These are phyloP conservation scores for Blastomyces emzantsi DNA, from an alignment of 2,329 filamentous ascomycete genomes.

Conservation along the genomic window DNA sequence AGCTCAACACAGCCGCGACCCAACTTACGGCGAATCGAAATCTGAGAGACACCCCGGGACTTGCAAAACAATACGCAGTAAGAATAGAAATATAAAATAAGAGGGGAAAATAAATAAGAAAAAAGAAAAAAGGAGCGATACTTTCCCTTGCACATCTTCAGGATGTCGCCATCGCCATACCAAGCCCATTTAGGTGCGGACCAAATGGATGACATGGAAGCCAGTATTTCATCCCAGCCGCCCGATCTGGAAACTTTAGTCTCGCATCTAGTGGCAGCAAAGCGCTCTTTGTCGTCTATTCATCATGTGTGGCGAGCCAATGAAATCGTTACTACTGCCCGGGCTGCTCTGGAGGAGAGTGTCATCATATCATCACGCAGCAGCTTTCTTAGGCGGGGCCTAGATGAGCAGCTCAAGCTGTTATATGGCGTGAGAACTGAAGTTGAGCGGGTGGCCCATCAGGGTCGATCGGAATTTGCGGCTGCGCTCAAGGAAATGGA, in stretches of 20 bases:
- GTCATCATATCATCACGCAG: constrained; percentile 63
- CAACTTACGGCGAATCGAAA: background rate
- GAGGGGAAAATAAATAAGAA: background rate
- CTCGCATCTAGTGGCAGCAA: constrained; percentile 73
- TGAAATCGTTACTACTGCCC: constrained; percentile 69
- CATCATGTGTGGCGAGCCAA: constrained; percentile 75
- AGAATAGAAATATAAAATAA: background rate
- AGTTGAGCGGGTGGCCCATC: constrained; percentile 36
- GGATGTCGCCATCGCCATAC: constrained; percentile 1
- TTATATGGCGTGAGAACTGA: constrained; percentile 37
- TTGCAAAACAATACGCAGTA: background rate
- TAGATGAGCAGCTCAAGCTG: constrained; percentile 42
- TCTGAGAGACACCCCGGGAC: background rate
- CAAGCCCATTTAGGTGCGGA: background rate
- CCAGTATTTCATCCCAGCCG: constrained; percentile 7
- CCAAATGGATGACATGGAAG: constrained; percentile 4
- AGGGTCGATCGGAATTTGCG: constrained; percentile 37
- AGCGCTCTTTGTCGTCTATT: constrained; percentile 77
- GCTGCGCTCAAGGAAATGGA: constrained; percentile 49
- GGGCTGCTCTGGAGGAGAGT: constrained; percentile 66
- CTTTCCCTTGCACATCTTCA: background rate
- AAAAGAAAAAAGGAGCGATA: background rate
- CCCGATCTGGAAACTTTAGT: constrained; percentile 63
- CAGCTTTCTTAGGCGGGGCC: constrained; percentile 55
- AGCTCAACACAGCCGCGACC: background rate